These are phyloP conservation scores for Hansfordia pulvinata DNA, from an alignment of 2,329 filamentous ascomycete species.

Conservation along the genomic window DNA sequence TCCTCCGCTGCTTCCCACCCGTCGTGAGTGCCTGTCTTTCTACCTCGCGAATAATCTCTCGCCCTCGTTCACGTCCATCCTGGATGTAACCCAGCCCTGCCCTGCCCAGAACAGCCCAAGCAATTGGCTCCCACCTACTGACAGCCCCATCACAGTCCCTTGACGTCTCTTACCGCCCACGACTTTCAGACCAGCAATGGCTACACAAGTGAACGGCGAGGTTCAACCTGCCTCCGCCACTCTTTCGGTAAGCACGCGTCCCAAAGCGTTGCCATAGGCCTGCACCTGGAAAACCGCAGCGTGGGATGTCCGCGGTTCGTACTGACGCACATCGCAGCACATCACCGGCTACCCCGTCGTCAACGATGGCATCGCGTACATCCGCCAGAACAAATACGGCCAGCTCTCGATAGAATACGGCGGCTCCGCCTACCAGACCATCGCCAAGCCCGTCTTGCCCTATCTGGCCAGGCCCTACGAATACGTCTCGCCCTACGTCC, in stretches of 20 bases:
- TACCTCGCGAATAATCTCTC: too few species aligned
- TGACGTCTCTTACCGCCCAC: too few species aligned
- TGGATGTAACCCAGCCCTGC: too few species aligned
- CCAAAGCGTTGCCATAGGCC: background rate
- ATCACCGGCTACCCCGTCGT: slow-evolving; percentile 75
- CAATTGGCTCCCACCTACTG: too few species aligned
- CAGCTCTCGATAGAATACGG: slow-evolving; percentile 69
- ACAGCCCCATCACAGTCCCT: too few species aligned
- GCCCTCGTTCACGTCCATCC: too few species aligned
- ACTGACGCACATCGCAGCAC: slow-evolving; percentile 42
- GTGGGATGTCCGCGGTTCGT: background rate
- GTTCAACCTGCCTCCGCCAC: slow-evolving; percentile 17
- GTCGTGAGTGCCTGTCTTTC: too few species aligned
- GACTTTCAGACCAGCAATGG: too few species aligned
- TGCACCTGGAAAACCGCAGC: background rate
- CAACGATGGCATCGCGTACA: slow-evolving; percentile 60
- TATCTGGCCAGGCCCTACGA: slow-evolving; percentile 68
- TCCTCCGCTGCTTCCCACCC: too few species aligned
- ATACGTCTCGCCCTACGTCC: slow-evolving; percentile 74
- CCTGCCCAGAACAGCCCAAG: too few species aligned
- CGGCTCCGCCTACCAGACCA: slow-evolving; percentile 59
- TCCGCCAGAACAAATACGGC: slow-evolving; percentile 73
- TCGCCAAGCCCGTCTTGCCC: slow-evolving; percentile 67
- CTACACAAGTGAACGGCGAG: slow-evolving; percentile 21
- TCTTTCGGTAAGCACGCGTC: slow-evolving; percentile 14